Conservation (phyloP, 106 monocot species). For the Apostasia ramifera region DNA sequence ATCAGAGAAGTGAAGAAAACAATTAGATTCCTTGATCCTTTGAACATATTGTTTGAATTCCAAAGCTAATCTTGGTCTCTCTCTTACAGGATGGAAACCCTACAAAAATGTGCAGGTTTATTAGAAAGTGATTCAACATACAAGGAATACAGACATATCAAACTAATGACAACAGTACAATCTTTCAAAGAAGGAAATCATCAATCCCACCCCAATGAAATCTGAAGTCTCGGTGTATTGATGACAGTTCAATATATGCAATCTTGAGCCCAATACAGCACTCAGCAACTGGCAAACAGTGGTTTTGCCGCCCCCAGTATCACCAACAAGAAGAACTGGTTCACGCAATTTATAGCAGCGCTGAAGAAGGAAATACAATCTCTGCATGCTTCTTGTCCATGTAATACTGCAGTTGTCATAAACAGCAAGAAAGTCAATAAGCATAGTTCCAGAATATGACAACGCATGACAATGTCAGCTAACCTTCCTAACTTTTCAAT, state of each 20-base stretch:
- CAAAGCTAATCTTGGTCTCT: constrained; percentile 45
- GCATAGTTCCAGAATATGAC: background rate
- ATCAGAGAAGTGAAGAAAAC: constrained; percentile 25
- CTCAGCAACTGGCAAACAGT: constrained; percentile 92
- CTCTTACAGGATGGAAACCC: constrained; percentile 87
- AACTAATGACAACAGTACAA: background rate
- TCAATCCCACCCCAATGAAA: constrained; percentile 70
- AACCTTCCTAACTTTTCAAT: constrained; percentile 41
- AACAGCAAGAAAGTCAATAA: background rate
- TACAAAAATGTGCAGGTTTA: constrained; percentile 13
- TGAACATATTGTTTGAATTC: constrained; percentile 51
- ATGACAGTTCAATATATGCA: constrained; percentile 94
- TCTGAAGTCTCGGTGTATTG: constrained; percentile 94
- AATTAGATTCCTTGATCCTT: constrained; percentile 28
- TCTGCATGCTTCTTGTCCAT: constrained; percentile 76
- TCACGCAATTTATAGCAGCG: constrained; percentile 79
- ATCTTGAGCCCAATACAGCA: constrained; percentile 29
- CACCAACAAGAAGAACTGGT: constrained; percentile 95
- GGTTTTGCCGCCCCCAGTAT: constrained; percentile 97
- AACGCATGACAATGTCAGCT: constrained; percentile 9
- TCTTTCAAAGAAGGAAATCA: background rate
- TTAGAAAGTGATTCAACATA: background rate
- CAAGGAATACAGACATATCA: background rate
- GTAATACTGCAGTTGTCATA: constrained; percentile 41
- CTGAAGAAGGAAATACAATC: constrained; percentile 75